These are phyloP conservation scores for Mycocentrospora acerina DNA, from an alignment of 2,329 filamentous ascomycete genomes.

Conservation along the genomic window DNA sequence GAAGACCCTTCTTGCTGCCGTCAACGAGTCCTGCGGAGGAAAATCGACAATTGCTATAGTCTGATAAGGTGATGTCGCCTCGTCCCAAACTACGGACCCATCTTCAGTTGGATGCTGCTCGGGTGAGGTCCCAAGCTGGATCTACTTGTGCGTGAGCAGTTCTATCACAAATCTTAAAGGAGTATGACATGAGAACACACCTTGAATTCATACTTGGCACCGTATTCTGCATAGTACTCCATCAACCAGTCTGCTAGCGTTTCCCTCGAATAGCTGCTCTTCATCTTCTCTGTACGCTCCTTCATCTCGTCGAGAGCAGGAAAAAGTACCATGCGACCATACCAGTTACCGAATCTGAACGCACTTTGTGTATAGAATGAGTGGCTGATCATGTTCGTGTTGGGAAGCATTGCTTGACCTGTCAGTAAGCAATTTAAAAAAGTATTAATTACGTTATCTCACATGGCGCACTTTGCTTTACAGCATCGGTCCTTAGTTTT, in stretches of 20 bases:
- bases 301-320: conserved; percentile 24
- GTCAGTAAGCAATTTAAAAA: background rate
- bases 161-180: no score
- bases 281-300: conserved; percentile 18
- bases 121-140: conserved; percentile 32
- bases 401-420: conserved; percentile 21
- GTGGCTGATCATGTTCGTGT: conserved; percentile 42
- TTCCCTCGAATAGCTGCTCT: conserved; percentile 19
- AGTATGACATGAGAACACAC: conserved; percentile 1
- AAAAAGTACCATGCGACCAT: conserved; percentile 33
- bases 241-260: conserved; percentile 30
- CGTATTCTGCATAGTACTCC: conserved; percentile 17
- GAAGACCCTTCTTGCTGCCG: conserved; percentile 20
- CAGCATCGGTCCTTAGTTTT: conserved; percentile 31
- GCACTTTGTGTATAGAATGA: conserved; percentile 34
- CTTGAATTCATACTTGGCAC: conserved; percentile 33
- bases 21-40: conserved; percentile 27
- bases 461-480: conserved; percentile 30
- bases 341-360: conserved; percentile 31
- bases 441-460: conserved; percentile 10
- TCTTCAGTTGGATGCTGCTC: conserved; percentile 35
- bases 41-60: conserved; percentile 29
- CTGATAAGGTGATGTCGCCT: conserved; percentile 33
- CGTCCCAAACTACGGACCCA: conserved; percentile 32
- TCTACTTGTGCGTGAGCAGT: conserved; percentile 7